Conservation (phyloP, 2,329 filamentous ascomycete genomes). For the Purpureocillium takamizusanense region DNA sequence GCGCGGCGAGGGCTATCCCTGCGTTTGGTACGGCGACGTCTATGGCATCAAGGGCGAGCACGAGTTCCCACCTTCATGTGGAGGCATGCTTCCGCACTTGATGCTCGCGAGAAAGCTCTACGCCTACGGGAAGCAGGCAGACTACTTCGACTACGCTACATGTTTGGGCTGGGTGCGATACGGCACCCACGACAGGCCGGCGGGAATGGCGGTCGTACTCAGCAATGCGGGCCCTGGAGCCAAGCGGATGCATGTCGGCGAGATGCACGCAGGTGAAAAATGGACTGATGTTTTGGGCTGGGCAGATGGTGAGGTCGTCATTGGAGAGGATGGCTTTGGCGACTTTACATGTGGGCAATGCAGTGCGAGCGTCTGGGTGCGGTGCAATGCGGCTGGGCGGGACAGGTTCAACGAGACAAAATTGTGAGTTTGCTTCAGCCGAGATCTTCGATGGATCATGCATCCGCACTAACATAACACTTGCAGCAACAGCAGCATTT, state of each 20-base stretch:
- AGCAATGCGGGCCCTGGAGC: slow-evolving; percentile 39
- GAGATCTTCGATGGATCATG: too few relatives aligned
- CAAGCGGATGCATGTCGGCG: slow-evolving; percentile 52
- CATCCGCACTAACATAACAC: too few relatives aligned
- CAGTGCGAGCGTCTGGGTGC: slow-evolving; percentile 53
- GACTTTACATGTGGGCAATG: slow-evolving; percentile 44
- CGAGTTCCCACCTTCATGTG: slow-evolving; percentile 41
- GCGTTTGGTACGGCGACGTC: slow-evolving; percentile 62
- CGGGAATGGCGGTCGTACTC: slow-evolving; percentile 47
- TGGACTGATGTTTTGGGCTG: slow-evolving; percentile 58
- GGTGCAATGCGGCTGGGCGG: slow-evolving; percentile 40
- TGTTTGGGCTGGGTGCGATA: slow-evolving; percentile 53
- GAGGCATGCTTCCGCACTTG: slow-evolving; percentile 46
- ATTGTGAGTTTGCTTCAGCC: too few relatives aligned
- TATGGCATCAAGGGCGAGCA: slow-evolving; percentile 47
- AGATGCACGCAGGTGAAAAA: slow-evolving; percentile 46
- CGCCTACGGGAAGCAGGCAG: slow-evolving; percentile 55
- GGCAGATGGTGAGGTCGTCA: slow-evolving; percentile 44
- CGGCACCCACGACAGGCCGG: slow-evolving; percentile 34
- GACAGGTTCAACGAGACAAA: slow-evolving; percentile 25
- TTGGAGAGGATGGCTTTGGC: slow-evolving; percentile 52
- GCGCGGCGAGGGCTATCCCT: slow-evolving; percentile 48
- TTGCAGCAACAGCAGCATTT: too few relatives aligned
- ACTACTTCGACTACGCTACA: slow-evolving; percentile 53
- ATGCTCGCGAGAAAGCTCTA: slow-evolving; percentile 48